phyloP scores from a whole-genome alignment of 2,329 filamentous ascomycete species.

The Dothidotthia symphoricarpi region DNA sequence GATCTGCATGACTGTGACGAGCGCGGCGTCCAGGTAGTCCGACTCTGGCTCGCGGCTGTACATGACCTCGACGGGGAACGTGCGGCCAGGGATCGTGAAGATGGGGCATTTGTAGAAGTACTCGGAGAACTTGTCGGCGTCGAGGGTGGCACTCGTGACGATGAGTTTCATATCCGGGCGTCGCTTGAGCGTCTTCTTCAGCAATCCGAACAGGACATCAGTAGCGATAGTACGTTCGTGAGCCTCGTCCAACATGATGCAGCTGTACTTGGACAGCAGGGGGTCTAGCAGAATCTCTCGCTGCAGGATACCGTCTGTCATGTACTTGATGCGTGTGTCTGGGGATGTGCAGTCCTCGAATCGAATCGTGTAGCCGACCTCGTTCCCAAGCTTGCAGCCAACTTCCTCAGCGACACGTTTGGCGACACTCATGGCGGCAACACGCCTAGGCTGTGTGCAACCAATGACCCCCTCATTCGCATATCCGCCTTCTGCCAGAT shows the following conservation, averaged over 20 bases:
- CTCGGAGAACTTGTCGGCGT: slow-evolving; percentile 94
- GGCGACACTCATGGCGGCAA: slow-evolving; percentile 97
- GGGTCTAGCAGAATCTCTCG: slow-evolving; percentile 96
- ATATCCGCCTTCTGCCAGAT: slow-evolving; percentile 88
- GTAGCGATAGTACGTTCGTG: slow-evolving; percentile 97
- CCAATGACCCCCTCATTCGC: slow-evolving; percentile 85
- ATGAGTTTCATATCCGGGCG: slow-evolving; percentile 94
- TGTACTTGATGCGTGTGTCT: slow-evolving; percentile 95
- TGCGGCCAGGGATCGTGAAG: slow-evolving; percentile 92
- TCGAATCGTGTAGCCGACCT: slow-evolving; percentile 98
- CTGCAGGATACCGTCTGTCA: slow-evolving; percentile 99
- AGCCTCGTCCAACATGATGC: slow-evolving; percentile 97
- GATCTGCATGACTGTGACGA: slow-evolving; percentile 98
- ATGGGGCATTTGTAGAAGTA: slow-evolving; percentile 97
- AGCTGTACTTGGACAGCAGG: slow-evolving; percentile 87
- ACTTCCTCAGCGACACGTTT: slow-evolving; percentile 97
- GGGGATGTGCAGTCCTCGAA: slow-evolving; percentile 92
- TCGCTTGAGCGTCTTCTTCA: slow-evolving; percentile 83
- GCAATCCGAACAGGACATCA: slow-evolving; percentile 92
- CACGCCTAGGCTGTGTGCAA: slow-evolving; percentile 94
- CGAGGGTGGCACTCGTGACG: slow-evolving; percentile 97
- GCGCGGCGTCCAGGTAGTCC: slow-evolving; percentile 88
- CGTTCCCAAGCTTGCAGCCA: slow-evolving; percentile 87
- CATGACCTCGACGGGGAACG: slow-evolving; percentile 92
- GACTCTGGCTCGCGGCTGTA: slow-evolving; percentile 94